A percentile compares a stretch with the other conserved stretches of the same genome.
Evolutionary conservation across 1,284 basidiomycete genomes (phyloP).

Genomic region (Rhizoctonia solani): DNA sequence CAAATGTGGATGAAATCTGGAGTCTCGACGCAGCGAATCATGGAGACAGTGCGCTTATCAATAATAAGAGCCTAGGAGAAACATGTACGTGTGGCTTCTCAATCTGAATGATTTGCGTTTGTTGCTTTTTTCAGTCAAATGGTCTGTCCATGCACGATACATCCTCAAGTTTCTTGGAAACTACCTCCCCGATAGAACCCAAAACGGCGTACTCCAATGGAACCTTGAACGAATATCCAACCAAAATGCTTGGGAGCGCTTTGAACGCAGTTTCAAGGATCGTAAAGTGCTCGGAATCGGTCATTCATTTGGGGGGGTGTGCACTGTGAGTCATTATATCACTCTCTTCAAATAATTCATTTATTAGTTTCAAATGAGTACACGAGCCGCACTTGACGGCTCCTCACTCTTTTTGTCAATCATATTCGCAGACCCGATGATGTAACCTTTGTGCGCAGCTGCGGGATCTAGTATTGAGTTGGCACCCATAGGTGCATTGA

Average conservation of each 20-base stretch:
- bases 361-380: slow-evolving; percentile 45
- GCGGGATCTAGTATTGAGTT: neutral
- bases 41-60: slow-evolving; percentile 73
- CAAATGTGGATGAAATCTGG: slow-evolving; percentile 74
- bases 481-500: slow-evolving; percentile 55
- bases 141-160: slow-evolving; percentile 71
- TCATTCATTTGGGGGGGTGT: slow-evolving; percentile 82
- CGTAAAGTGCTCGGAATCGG: slow-evolving; percentile 68
- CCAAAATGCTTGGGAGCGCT: slow-evolving; percentile 52
- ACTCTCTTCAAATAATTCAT: neutral
- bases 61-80: slow-evolving; percentile 57
- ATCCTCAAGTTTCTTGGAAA: slow-evolving; percentile 68
- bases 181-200: slow-evolving; percentile 54
- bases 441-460: slow-evolving; percentile 49
- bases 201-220: slow-evolving; percentile 38
- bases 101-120: neutral
- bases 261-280: slow-evolving; percentile 51
- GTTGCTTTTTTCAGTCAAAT: slow-evolving; percentile 58
- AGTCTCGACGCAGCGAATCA: slow-evolving; percentile 76
- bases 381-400: slow-evolving; percentile 63
- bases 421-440: slow-evolving; percentile 80
- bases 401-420: slow-evolving; percentile 73
- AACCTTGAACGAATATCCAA: slow-evolving; percentile 57
- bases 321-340: slow-evolving; percentile 60
- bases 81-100: slow-evolving; percentile 52